Evolutionary conservation across 805 yeast genomes (phyloP), one percentile per base, ranked within the genome.

Genomic region (Wickerhamomyces queroliae): DNA sequence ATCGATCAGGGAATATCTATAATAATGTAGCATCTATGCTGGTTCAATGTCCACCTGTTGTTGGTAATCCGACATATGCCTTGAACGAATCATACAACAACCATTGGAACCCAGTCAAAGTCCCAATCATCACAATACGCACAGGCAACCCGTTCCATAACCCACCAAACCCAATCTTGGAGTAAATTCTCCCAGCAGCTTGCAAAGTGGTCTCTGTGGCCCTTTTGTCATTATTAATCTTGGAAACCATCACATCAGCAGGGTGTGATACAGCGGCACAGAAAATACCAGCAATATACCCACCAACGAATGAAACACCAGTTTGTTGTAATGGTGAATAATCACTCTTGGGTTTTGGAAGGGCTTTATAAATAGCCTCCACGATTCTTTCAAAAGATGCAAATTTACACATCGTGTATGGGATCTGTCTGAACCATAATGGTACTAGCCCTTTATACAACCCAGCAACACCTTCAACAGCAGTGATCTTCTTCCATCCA

Each of bases 161-260:
- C 15, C 98, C 99, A 16, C 56, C 65, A 59, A 91, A 91, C 2
- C 98, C 98, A 56, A 91, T 90, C 55, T 78, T 74, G 40, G 67
- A 61, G 62, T 90, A 91, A 54, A 91, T 90, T 55, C 93, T 77
- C 44, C 64, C 52, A 31, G 85, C 70, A 10, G 95, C 93, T 24
- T 68, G 66, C 22, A 81, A 80, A 53, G 76, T 71, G 5, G 83
- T 56, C 66, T 89, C 95, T 36, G 70, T 71, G 25, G 80, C 72
- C 58, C 63, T 64, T 54, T 76, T 78, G 53, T 79, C 89, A 44
- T 83, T 73, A 61, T 87, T 90, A 55, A 93, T 78, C 73, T 89
- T 86, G 36, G 95, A 85, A 20, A 91, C 98, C 95, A 93, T 82
- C 25, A 91, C 97, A 64, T 91, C 99, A n/a, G 98, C 98, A 17